Percentiles rank a stretch among this genome's conserved stretches.
phyloP scores from a whole-genome alignment of 306 rosid species.

The Cucumis cinereus region DNA sequence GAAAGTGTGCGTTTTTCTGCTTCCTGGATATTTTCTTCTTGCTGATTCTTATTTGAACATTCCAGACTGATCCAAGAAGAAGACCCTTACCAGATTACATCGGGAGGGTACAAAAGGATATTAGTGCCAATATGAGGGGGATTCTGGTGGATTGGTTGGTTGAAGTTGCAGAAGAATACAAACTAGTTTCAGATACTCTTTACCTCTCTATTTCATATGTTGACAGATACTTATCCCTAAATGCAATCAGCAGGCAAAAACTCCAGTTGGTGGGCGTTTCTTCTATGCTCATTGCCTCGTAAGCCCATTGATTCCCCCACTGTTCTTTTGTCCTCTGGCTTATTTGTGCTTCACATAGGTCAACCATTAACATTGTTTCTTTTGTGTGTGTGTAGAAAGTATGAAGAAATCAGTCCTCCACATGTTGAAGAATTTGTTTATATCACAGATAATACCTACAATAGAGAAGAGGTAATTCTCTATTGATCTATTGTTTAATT shows the following conservation, averaged over 20 bases:
- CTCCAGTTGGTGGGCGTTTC: conserved; percentile 77
- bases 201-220: conserved; percentile 45
- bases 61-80: conserved; percentile 49
- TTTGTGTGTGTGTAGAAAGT: conserved; percentile 35
- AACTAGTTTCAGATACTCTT: conserved; percentile 67
- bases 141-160: conserved; percentile 86
- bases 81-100: conserved; percentile 53
- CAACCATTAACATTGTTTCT: not conserved
- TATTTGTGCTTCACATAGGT: not conserved
- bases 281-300: conserved; percentile 76
- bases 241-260: conserved; percentile 27
- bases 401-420: conserved; percentile 81
- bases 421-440: conserved; percentile 64
- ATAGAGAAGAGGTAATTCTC: conserved; percentile 49
- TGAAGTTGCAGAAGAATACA: conserved; percentile 82
- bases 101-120: conserved; percentile 56
- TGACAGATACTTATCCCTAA: conserved; percentile 49
- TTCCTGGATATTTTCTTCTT: not conserved
- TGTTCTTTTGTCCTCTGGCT: not conserved
- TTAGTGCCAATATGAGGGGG: conserved; percentile 60
- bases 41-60: not conserved
- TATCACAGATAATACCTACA: conserved; percentile 66
- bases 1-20: not conserved
- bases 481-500: not conserved
- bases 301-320: conserved; percentile 13